Conservation (phyloP, 495 filamentous ascomycete genomes). For the Platismatia glauca region DNA sequence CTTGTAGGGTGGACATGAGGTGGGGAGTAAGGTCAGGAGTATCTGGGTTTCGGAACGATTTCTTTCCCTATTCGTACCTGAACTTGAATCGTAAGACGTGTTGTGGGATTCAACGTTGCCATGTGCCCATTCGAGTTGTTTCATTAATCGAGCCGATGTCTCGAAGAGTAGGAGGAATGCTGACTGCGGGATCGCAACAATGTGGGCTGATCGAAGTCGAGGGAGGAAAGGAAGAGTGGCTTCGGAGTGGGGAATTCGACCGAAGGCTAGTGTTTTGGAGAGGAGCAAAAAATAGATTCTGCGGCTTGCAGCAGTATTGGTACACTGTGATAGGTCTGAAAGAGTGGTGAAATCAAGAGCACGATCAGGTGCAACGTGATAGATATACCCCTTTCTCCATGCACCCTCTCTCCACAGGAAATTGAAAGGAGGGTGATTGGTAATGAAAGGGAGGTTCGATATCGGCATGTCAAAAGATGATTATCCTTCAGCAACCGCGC, state of each 20-base stretch:
- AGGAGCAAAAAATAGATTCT: not conserved
- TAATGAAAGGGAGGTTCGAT: slow-evolving; percentile 64
- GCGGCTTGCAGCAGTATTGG: too few relatives aligned
- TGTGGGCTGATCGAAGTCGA: slow-evolving; percentile 43
- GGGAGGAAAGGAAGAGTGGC: slow-evolving; percentile 42
- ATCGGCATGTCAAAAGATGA: slow-evolving; percentile 80
- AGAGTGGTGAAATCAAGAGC: not conserved
- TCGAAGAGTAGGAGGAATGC: not conserved
- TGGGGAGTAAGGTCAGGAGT: slow-evolving; percentile 54
- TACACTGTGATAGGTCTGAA: not conserved
- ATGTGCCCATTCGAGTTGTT: not conserved
- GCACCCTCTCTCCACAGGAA: slow-evolving; percentile 62
- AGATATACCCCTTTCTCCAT: slow-evolving; percentile 79
- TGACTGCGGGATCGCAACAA: slow-evolving; percentile 14
- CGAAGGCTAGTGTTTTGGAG: slow-evolving; percentile 54
- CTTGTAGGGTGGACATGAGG: slow-evolving; percentile 47
- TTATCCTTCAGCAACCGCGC: slow-evolving; percentile 91
- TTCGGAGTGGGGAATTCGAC: slow-evolving; percentile 65
- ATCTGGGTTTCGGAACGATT: slow-evolving; percentile 33
- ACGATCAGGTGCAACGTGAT: not conserved
- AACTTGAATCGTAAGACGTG: not conserved
- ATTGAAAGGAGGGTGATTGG: slow-evolving; percentile 71
- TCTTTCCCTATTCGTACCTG: not conserved
- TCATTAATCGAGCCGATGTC: not conserved
- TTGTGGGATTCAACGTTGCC: not conserved